Evolutionary conservation across 352 stramenopile species (phyloP), one percentile per base, ranked within the genome.

Genomic region (Phytophthora crassamura): DNA sequence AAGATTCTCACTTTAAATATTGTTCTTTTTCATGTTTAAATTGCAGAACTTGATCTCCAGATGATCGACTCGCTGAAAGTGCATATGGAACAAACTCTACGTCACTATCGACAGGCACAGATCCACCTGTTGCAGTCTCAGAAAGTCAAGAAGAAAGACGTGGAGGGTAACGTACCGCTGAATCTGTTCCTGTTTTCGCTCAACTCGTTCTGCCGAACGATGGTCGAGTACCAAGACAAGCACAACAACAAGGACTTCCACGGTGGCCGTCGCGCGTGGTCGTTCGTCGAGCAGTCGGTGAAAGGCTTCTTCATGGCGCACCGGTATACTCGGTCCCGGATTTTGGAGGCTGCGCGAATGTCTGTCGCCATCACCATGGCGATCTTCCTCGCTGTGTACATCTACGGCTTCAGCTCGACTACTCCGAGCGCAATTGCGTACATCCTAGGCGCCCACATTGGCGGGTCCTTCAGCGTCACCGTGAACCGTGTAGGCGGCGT

Each of bases 141-240:
- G n/a, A 80, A 81, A 22, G 71, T 88, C 15, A 85, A 72, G 16
- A 54, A 69, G 43, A 86, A 89, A 60, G 82, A 93, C n/a, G 71
- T 94, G 3, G 82, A 89, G 54, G 86, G 82, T n/a, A 94, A 94
- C 45, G 78, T 93, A 0, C 84, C 86, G 7, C 69, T 94, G 12
- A 92, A 93, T 53, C 59, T 94, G 15, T 94, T 94, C 59, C 62
- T 93, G 4, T 94, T 93, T 54, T 93, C 86, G 28, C 74, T 95
- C 41, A 87, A 95, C 63, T 93, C 86, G 28, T 90, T 93, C 41
- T 95, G 86, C 67, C 82, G 79, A 39, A 92, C 84, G 4, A 41
- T 94, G 14, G 81, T 93, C 32, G 76, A 87, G 42, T 94, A 88
- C 56, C 76, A 91, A 67, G 72, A 80, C 20, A 71, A 33, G 0